Conservation (phyloP, 2,329 filamentous ascomycete species). For the Karstenula rhodostoma region DNA sequence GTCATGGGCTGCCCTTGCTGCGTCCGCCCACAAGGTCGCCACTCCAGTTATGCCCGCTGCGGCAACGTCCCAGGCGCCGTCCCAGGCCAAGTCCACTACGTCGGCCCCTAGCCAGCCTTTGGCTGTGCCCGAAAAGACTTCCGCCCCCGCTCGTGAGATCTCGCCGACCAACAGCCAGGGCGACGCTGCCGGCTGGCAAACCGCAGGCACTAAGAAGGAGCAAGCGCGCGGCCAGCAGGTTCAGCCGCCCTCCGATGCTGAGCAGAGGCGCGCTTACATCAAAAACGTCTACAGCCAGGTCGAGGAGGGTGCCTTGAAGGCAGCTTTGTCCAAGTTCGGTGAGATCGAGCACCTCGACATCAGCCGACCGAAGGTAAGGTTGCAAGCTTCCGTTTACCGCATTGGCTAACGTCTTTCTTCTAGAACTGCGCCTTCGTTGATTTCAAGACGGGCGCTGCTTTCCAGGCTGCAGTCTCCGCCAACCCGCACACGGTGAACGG, state of each 20-base stretch:
- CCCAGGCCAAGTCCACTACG: constrained; percentile 46
- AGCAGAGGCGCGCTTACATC: constrained; percentile 85
- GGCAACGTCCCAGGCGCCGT: constrained; percentile 40
- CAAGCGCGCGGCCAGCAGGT: constrained; percentile 79
- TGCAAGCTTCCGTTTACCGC: constrained; percentile 11
- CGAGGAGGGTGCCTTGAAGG: constrained; percentile 74
- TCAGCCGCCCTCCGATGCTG: constrained; percentile 71
- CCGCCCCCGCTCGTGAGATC: constrained; percentile 47
- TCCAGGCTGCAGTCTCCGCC: constrained; percentile 80
- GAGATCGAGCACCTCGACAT: constrained; percentile 71
- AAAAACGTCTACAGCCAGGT: constrained; percentile 95
- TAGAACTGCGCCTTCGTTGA: constrained; percentile 98
- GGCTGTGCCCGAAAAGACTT: constrained; percentile 37
- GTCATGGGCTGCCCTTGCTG: constrained; percentile 77
- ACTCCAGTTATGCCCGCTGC: constrained; percentile 52
- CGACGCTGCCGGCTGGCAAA: constrained; percentile 82
- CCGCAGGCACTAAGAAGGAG: constrained; percentile 83
- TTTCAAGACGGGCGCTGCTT: constrained; percentile 81
- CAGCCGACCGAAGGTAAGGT: constrained; percentile 75
- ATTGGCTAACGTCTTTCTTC: constrained; percentile 24
- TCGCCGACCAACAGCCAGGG: constrained; percentile 57
- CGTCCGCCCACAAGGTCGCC: constrained; percentile 57
- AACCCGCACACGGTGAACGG: constrained; percentile 88
- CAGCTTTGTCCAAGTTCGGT: constrained; percentile 73
- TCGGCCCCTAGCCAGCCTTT: constrained; percentile 36